Base-by-base conservation (phyloP, 1,284 basidiomycete genomes). In the Apiotrichum sp. region DNA sequence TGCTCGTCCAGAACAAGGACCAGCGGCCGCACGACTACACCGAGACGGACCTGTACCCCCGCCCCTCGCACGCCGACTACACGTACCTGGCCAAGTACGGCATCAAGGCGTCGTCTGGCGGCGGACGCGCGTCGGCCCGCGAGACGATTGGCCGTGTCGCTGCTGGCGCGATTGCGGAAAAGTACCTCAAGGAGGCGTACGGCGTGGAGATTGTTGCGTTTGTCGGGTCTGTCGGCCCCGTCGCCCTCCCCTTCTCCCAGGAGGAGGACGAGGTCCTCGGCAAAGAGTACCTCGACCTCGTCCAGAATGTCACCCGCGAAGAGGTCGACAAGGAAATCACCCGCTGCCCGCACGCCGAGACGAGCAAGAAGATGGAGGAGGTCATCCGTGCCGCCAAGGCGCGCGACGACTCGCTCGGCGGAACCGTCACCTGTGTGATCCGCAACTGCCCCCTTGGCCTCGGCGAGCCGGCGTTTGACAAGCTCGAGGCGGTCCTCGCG, bases 81-180 rank as follows among this genome's bases (percentile, higher is more conserved):
- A 98, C 96, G 35, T 99, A 99, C 78, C 84, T 98, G 53, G 86
- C 93, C 68, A 99, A 99, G 73, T 99, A 98, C 75, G 92, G 91
- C 36, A 78, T 98, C 74, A 98, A 98, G 79, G 95, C 96, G 1
- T 93, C 89, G 80, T 91, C 87, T 58, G 96, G 96, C 43, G 96
- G 96, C 43, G 96, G 96, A 2, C 82, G 96, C 32, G 91, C 89
- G 67, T 89, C 87, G 68, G 96, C 96, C 16, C 84, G 96, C 40
- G 96, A 99, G 79, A 98, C 96, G 16, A 95, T 98, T 65, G 96
- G 92, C 29, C 86, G 95, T 58, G 96, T 99, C 36, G 96, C 96
- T 11, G 96, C 96, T 3, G 96, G 96, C 47, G 93, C 96, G 6
- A 95, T 99, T 62, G 96, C 96, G 2, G 96, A 98, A 77, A 92